These are phyloP conservation scores for Termitomyces sp. DNA, from an alignment of 768 basidiomycete species.

Conservation along the genomic window DNA sequence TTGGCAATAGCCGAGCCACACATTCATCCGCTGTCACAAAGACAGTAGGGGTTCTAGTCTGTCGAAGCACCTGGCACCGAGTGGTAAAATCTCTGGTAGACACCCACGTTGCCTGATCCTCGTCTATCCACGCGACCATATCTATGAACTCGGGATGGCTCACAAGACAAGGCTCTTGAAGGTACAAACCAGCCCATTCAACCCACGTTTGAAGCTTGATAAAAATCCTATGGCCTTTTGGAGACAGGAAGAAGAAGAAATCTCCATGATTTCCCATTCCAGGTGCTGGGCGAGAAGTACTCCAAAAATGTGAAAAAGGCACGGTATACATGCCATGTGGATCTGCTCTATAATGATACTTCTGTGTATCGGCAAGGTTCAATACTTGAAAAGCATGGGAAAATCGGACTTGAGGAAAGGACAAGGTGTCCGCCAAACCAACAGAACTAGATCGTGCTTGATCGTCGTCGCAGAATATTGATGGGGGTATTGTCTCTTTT, in stretches of 20 bases:
- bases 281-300: not conserved
- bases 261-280: not conserved
- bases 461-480: not conserved
- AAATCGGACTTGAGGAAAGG: not conserved
- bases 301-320: constrained; percentile 4
- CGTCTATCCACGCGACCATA: constrained; percentile 2
- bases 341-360: not conserved
- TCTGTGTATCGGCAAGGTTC: not conserved
- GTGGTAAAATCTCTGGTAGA: not conserved
- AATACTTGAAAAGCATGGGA: not conserved
- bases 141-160: not conserved
- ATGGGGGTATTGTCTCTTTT: too few relatives aligned
- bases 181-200: constrained; percentile 1
- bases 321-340: not conserved
- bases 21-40: not conserved
- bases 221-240: not conserved
- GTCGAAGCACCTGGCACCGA: not conserved
- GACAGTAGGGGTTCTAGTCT: not conserved
- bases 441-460: not conserved
- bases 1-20: not conserved
- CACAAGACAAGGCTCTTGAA: not conserved
- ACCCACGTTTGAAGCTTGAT: not conserved
- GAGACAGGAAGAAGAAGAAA: constrained; percentile 1
- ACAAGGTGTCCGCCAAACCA: not conserved
- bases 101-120: not conserved